phyloP scores from a whole-genome alignment of 2,329 filamentous ascomycete genomes.

The Colletotrichum filicis region DNA sequence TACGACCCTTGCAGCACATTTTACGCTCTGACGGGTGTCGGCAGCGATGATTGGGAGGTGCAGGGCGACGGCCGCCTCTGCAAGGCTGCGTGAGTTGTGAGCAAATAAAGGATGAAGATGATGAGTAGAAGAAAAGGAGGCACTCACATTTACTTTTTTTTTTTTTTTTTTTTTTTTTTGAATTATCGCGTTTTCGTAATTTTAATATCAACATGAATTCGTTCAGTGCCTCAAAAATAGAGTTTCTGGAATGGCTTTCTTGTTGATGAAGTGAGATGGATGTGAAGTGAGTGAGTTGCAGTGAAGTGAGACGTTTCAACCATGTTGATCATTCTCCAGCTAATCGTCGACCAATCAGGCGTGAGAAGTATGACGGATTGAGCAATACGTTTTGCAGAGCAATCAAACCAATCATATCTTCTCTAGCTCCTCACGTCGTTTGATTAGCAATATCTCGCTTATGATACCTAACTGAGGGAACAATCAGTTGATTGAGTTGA shows the following conservation, averaged over 20 bases:
- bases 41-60: constrained; percentile 61
- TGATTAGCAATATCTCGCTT: not conserved
- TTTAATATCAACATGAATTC: not conserved
- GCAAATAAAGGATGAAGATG: not conserved
- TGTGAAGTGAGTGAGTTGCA: no score
- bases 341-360: not conserved
- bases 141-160: not conserved
- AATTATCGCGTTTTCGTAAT: not conserved
- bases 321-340: not conserved
- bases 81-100: not conserved
- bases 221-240: not conserved
- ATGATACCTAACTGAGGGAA: not conserved
- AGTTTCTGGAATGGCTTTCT: not conserved
- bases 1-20: constrained; percentile 60
- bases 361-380: not conserved
- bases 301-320: not conserved
- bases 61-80: constrained; percentile 36
- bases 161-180: no score
- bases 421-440: not conserved
- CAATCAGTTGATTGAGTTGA: not conserved
- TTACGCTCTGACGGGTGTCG: constrained; percentile 60
- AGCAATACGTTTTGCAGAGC: not conserved
- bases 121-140: not conserved
- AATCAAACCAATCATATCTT: not conserved
- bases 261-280: not conserved